phyloP scores from a whole-genome alignment of 768 basidiomycete species.

The Boletellus ananiceps region DNA sequence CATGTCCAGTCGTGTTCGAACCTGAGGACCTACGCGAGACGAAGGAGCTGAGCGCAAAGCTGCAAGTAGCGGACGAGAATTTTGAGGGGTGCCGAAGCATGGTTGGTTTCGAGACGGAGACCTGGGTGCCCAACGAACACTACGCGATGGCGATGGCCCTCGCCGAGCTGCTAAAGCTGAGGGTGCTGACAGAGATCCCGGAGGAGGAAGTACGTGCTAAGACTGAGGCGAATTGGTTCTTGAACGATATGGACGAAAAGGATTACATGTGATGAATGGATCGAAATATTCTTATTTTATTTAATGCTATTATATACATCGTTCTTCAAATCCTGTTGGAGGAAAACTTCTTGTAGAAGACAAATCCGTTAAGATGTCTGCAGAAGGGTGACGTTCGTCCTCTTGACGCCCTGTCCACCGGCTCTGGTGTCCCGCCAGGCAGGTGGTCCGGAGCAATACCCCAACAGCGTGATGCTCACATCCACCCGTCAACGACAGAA shows the following conservation, averaged over 20 bases:
- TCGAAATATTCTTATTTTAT: too few species aligned
- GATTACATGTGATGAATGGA: neutral
- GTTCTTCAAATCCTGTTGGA: too few species aligned
- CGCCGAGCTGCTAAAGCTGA: neutral
- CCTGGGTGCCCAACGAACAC: neutral
- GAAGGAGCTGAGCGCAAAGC: neutral
- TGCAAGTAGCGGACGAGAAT: neutral
- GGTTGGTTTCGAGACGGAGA: neutral
- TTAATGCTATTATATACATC: too few species aligned
- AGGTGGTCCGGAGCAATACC: too few species aligned
- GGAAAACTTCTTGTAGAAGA: too few species aligned
- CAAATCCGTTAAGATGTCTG: too few species aligned
- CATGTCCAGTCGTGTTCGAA: slow-evolving; percentile 1
- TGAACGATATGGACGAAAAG: neutral
- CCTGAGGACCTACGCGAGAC: neutral
- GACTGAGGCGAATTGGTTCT: neutral
- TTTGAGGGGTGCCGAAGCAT: neutral
- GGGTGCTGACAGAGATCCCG: neutral
- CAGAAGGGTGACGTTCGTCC: too few species aligned
- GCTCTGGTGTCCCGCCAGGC: too few species aligned
- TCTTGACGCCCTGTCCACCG: too few species aligned
- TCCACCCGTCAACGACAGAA: too few species aligned
- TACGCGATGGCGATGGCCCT: neutral
- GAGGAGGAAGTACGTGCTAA: neutral
- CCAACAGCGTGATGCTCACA: too few species aligned